A percentile compares a stretch with the other conserved stretches of the same genome.
Evolutionary conservation across 192 early-diverging fungal genomes (phyloP).

Genomic region (Backusella morwellensis): DNA sequence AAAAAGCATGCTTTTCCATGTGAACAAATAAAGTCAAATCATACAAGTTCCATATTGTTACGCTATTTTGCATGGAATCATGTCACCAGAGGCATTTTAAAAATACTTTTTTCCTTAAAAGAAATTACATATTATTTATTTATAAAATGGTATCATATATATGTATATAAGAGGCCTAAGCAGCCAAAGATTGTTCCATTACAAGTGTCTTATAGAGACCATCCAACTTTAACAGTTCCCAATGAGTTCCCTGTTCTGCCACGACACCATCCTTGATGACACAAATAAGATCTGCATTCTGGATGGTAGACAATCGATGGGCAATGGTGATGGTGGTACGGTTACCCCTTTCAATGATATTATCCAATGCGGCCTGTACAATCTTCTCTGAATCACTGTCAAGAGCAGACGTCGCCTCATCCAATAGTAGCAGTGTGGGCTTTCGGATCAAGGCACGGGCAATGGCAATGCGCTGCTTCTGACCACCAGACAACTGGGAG

Average conservation of each 20-base stretch:
- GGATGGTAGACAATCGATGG: conserved; percentile 69
- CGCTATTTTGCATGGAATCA: neutral
- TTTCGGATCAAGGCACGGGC: conserved; percentile 83
- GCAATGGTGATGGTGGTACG: conserved; percentile 74
- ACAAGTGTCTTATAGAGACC: conserved; percentile 63
- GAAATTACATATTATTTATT: neutral
- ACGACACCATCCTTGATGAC: conserved; percentile 73
- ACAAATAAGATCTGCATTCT: conserved; percentile 81
- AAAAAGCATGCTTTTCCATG: neutral
- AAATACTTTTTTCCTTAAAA: too few species aligned
- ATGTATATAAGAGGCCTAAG: neutral
- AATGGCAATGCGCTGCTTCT: conserved; percentile 84
- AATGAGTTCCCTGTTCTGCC: conserved; percentile 73
- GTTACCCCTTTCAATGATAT: conserved; percentile 46
- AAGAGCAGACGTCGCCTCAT: conserved; percentile 76
- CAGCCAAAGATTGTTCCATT: conserved; percentile 61
- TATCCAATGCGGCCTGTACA: conserved; percentile 67
- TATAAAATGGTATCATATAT: conserved; percentile 7
- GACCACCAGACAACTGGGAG: conserved; percentile 57
- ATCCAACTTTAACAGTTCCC: conserved; percentile 60
- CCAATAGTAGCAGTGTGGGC: conserved; percentile 80
- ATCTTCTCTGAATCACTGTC: conserved; percentile 68
- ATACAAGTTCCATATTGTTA: neutral
- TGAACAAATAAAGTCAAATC: neutral
- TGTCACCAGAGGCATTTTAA: too few species aligned